Evolutionary conservation across 2,329 filamentous ascomycete genomes (phyloP), one percentile per base, ranked within the genome.

Genomic region (Corynespora cassiicola): DNA sequence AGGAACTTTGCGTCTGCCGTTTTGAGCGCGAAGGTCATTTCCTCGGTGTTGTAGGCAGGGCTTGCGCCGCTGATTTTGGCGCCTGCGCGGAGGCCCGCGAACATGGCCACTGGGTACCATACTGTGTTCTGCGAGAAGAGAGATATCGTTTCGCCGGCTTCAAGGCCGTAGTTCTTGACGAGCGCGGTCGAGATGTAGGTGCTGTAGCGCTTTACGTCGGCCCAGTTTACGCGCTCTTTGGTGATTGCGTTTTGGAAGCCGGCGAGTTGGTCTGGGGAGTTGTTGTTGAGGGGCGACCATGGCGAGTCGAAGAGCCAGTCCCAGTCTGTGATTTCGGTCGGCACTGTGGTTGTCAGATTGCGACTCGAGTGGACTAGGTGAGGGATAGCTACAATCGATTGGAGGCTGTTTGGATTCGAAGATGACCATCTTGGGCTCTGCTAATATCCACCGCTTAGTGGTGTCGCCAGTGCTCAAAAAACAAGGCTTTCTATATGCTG

Each of bases 91-190:
- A 82, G 68, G 2, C 76, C 75, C 0, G 77, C 76, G 39, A 81
- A 75, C 72, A 85, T 80, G 10, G 79, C 81, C 5, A 85, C 77
- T 0, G 83, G 82, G 52, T 85, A 86, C 81, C 81, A 86, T 36
- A 86, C 78, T 7, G 79, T 82, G 53, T 87, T 87, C 15, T 78
- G 78, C 35, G 76, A 77, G 65, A 85, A 86, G 2, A 87, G 66
- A 0, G 80, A 74, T 2, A 86, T 76, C 0, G 79, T 81, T 5
- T 86, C 72, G 2, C 77, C 78, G 11, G 72, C 54, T 26, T 74
- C 52, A 19, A 87, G 69, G 2, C 75, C 77, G 65, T 81, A 79
- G 10, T 76, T 73, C 42, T 72, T 76, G 6, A 76, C 74, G 9
- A 87, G 68, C 0, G 80, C 79, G 0, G 82, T 85, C 0, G 81